Evolutionary conservation across 192 early-diverging fungal genomes (phyloP), one percentile per base, ranked within the genome.

Genomic region (Podila epicladia): DNA sequence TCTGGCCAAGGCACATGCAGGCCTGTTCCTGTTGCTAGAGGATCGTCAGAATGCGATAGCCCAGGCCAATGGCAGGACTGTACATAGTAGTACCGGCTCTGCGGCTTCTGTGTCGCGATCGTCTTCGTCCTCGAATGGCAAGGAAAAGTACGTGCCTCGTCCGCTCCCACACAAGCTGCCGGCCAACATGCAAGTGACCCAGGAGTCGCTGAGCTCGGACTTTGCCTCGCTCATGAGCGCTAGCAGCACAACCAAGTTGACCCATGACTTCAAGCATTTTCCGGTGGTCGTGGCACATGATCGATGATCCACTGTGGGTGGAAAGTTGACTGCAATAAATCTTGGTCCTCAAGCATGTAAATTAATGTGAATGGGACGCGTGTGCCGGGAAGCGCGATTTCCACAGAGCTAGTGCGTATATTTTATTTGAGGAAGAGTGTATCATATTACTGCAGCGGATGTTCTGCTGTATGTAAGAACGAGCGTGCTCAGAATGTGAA

Each of bases 1-100:
- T 9, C 69, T 90, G 64, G 86, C 91, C 64, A 88, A 89, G n/a
- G 84, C 85, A 0, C 91, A 91, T 55, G 90, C 91, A 26, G 84
- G 82, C 26, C 50, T 88, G 32, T 64, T 65, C 45, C 59, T 83
- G 1, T 29, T 80, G 55, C 68, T 59, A 24, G 77, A 80, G 53
- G 71, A 80, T 19, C 71, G 71, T 35, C 62, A 63, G 62, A 63
- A 63, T 1, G 28, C 59, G 28, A 31, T 3, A 29, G 2, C 41
- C 41, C 41, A 45, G 15, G 41, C 41, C 13, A 15, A 45, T 3
- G 41, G 41, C 13, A 45, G 12, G 4, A 45, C 41, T 45, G 4
- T 15, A 8, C 41, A 45, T 4, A 15, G 41, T 3, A 45, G 41
- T 15, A 15, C 15, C 4, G 41, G 41, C 41, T 45, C 41, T 3